Percentiles rank a stretch among this genome's conserved stretches.
Evolutionary conservation across 495 filamentous ascomycete species (phyloP).

Genomic region (Penicillium daleae): DNA sequence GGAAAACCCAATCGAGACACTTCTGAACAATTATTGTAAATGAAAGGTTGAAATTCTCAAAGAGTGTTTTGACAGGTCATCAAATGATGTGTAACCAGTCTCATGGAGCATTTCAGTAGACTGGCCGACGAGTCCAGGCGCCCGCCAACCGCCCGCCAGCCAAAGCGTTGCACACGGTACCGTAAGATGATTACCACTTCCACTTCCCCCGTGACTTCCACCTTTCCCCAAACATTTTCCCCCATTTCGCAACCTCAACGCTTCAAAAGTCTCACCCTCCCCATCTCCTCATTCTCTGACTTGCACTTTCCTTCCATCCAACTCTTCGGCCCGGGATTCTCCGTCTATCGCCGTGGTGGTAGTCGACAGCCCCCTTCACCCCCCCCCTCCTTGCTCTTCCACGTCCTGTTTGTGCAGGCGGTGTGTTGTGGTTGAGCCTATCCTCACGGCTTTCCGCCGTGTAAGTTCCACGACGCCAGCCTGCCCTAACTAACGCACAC

Average conservation of each 20-base stretch:
- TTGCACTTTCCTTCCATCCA: slow-evolving; percentile 14
- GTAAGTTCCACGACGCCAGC: slow-evolving; percentile 48
- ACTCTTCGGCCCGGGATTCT: not conserved
- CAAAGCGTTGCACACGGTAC: slow-evolving; percentile 25
- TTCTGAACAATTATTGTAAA: too few relatives aligned
- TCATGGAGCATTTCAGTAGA: not conserved
- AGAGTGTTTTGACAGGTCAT: too few relatives aligned
- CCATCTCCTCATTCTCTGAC: slow-evolving; percentile 4
- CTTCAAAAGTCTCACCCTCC: slow-evolving; percentile 10
- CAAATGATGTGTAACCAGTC: not conserved
- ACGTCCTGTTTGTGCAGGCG: slow-evolving; percentile 43
- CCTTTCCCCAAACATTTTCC: slow-evolving; percentile 25
- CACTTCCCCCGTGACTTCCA: slow-evolving; percentile 24
- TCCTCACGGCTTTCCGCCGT: slow-evolving; percentile 44
- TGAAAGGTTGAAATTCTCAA: too few relatives aligned
- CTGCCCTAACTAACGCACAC: slow-evolving; percentile 28
- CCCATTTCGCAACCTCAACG: slow-evolving; percentile 11
- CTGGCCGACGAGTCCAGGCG: not conserved
- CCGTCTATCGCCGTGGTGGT: not conserved
- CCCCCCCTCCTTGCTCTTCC: slow-evolving; percentile 19
- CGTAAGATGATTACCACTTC: slow-evolving; percentile 19
- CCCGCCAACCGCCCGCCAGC: slow-evolving; percentile 5
- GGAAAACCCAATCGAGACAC: not conserved
- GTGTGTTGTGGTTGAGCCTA: slow-evolving; percentile 46
- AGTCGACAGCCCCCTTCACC: slow-evolving; percentile 7